phyloP scores from a whole-genome alignment of 768 basidiomycete genomes.

The Serendipita sp. region DNA sequence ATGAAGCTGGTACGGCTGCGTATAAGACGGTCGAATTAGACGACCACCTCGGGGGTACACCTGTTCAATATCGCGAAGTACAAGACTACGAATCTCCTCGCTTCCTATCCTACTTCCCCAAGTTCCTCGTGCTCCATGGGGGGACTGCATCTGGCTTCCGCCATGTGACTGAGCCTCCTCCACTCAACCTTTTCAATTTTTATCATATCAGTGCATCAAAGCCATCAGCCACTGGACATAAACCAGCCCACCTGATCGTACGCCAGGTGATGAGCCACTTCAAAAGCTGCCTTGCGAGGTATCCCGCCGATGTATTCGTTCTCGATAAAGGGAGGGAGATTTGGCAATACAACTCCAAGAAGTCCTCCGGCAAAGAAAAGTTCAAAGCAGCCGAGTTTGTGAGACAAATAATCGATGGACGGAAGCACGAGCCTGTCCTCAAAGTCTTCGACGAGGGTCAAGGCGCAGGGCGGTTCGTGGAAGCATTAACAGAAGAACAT shows the following conservation, averaged over 20 bases:
- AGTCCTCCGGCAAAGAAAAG: conserved; percentile 37
- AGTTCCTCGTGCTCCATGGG: conserved; percentile 29
- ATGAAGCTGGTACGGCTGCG: conserved; percentile 27
- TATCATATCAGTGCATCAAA: conserved; percentile 29
- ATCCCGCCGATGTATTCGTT: conserved; percentile 33
- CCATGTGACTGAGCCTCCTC: conserved; percentile 29
- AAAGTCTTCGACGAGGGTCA: conserved; percentile 31
- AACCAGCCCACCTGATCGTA: conserved; percentile 7
- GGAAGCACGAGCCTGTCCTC: conserved; percentile 16
- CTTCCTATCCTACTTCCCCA: conserved; percentile 36
- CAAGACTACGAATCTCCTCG: conserved; percentile 39
- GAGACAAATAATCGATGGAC: conserved; percentile 26
- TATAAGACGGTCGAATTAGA: conserved; percentile 55
- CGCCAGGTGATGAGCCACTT: conserved; percentile 8
- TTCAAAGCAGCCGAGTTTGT: conserved; percentile 49
- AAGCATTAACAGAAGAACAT: conserved; percentile 25
- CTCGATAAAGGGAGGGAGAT: conserved; percentile 39
- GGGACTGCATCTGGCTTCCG: conserved; percentile 38
- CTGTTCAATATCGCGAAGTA: conserved; percentile 46
- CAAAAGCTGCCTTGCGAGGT: background rate
- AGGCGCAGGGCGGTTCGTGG: conserved; percentile 32
- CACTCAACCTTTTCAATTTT: conserved; percentile 30
- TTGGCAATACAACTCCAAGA: conserved; percentile 41
- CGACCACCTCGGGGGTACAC: conserved; percentile 39
- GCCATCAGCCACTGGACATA: background rate